Conservation (phyloP, 805 yeast species). For the Candida ascalaphidarum region DNA sequence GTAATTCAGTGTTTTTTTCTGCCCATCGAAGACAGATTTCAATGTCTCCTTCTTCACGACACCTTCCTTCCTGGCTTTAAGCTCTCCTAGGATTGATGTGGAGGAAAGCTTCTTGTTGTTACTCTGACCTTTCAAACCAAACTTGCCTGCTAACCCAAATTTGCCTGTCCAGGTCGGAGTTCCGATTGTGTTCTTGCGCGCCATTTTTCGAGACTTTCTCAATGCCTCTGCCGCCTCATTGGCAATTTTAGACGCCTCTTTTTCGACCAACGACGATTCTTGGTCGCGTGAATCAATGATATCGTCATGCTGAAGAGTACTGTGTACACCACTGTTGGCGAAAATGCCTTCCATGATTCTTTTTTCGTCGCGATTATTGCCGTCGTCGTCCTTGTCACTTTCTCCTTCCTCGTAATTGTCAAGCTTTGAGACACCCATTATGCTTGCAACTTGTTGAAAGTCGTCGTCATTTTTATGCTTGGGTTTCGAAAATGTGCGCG, state of each 20-base stretch:
- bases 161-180: conserved; percentile 96
- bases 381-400: conserved; percentile 28
- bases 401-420: conserved; percentile 53
- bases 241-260: conserved; percentile 56
- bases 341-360: conserved; percentile 71
- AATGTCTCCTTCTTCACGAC: too few relatives aligned
- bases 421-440: conserved; percentile 67
- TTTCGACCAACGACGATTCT: conserved; percentile 46
- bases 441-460: conserved; percentile 50
- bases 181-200: conserved; percentile 47
- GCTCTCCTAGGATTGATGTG: conserved; percentile 37
- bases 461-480: conserved; percentile 50
- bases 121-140: conserved; percentile 15
- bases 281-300: conserved; percentile 51
- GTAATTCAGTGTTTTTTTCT: too few relatives aligned
- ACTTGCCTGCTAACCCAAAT: conserved; percentile 76
- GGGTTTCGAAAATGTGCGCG: conserved; percentile 16
- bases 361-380: conserved; percentile 33
- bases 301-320: conserved; percentile 72
- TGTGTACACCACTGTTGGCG: conserved; percentile 62
- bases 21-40: too few relatives aligned
- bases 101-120: conserved; percentile 25
- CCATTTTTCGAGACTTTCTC: conserved; percentile 48
- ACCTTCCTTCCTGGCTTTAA: conserved; percentile 22
- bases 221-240: conserved; percentile 47